Percentiles rank a stretch among this genome's conserved stretches.
Evolutionary conservation across 192 early-diverging fungal species (phyloP).

Genomic region (Backusella macrospora): DNA sequence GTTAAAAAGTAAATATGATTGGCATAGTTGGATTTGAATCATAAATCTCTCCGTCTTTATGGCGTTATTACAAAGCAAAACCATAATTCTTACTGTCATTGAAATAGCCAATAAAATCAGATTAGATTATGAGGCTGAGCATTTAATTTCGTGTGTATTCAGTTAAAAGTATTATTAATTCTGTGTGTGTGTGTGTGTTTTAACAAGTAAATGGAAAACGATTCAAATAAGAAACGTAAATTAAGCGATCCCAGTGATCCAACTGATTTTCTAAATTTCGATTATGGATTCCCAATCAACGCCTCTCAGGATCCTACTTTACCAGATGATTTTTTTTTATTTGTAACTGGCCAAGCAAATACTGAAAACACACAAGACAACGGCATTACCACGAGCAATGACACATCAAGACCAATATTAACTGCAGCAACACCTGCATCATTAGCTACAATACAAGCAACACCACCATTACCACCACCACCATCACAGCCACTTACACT

Average conservation of each 20-base stretch:
- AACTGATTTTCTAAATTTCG: conserved; percentile 19
- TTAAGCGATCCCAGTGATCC: background rate
- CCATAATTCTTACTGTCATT: background rate
- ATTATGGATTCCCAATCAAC: conserved; percentile 10
- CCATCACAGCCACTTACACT: background rate
- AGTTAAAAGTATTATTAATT: background rate
- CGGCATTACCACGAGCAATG: background rate
- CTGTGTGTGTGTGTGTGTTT: background rate
- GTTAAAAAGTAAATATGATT: background rate
- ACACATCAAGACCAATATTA: background rate
- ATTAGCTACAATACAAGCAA: background rate
- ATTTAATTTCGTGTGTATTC: background rate
- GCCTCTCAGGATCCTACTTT: background rate
- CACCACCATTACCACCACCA: background rate
- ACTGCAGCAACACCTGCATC: background rate
- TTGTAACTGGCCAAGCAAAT: conserved; percentile 2
- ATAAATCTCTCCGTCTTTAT: background rate
- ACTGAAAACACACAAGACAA: background rate
- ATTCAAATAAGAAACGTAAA: background rate
- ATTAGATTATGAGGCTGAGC: background rate
- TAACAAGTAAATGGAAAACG: background rate
- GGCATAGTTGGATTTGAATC: background rate
- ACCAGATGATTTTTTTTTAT: conserved; percentile 24
- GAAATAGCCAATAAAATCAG: background rate
- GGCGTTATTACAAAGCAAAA: background rate